Evolutionary conservation across 2,329 filamentous ascomycete species (phyloP).

Genomic region (Phialemonium atrogriseum): DNA sequence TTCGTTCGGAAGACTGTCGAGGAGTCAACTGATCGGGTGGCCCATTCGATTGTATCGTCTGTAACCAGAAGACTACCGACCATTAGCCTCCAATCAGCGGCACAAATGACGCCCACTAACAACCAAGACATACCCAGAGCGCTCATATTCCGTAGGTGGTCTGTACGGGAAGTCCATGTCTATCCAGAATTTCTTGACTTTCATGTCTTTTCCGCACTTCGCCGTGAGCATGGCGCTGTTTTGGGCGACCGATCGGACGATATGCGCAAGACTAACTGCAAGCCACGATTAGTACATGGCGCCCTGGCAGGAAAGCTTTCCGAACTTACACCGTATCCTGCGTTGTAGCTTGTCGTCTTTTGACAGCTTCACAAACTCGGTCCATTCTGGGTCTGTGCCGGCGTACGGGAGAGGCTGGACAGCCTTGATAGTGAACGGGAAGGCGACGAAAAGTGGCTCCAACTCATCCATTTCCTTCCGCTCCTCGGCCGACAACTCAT

Average conservation of each 20-base stretch:
- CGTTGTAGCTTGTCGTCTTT: conserved; percentile 39
- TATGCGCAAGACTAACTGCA: conserved; percentile 35
- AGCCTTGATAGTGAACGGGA: conserved; percentile 48
- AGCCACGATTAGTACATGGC: conserved; percentile 10
- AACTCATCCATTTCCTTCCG: conserved; percentile 33
- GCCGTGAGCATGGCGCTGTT: conserved; percentile 32
- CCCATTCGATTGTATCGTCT: conserved; percentile 39
- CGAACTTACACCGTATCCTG: conserved; percentile 35
- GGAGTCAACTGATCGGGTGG: conserved; percentile 39
- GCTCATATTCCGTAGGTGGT: conserved; percentile 51
- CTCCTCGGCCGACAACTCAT: conserved; percentile 33
- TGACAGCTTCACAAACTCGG: conserved; percentile 49
- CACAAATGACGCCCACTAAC: too few relatives aligned
- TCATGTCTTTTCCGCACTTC: conserved; percentile 38
- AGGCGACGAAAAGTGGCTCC: conserved; percentile 48
- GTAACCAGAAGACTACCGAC: conserved; percentile 37
- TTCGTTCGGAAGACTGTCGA: conserved; percentile 33
- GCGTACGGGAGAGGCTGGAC: conserved; percentile 42
- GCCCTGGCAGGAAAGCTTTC: conserved; percentile 1
- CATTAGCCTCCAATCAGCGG: too few relatives aligned
- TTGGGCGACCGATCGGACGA: conserved; percentile 32
- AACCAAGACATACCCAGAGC: conserved; percentile 46
- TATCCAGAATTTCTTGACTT: conserved; percentile 47
- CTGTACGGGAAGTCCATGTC: conserved; percentile 50
- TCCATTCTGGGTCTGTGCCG: conserved; percentile 55